A percentile compares a stretch with the other conserved stretches of the same genome.
These are phyloP conservation scores for Senna siamea DNA, from an alignment of 306 rosid species.

Conservation along the genomic window DNA sequence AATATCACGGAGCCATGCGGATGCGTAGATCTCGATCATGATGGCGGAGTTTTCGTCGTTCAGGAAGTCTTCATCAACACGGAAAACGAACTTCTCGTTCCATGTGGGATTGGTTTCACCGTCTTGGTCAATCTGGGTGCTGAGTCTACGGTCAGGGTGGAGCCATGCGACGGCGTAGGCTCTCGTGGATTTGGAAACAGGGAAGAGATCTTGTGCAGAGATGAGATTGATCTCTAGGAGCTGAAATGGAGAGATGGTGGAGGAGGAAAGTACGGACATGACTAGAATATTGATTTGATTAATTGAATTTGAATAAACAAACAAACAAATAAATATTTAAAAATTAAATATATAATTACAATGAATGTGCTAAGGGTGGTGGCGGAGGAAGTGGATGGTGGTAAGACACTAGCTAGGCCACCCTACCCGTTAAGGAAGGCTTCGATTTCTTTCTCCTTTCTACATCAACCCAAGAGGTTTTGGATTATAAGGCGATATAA, in stretches of 20 bases:
- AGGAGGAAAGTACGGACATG: constrained; percentile 11
- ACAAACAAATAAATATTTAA: no score
- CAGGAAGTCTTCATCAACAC: constrained; percentile 58
- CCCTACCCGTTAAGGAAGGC: not conserved
- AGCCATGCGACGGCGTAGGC: constrained; percentile 83
- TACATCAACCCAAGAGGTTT: not conserved
- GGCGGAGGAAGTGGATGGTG: not conserved
- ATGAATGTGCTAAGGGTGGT: not conserved
- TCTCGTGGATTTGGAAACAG: constrained; percentile 50
- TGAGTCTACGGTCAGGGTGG: constrained; percentile 56
- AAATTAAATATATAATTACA: not conserved
- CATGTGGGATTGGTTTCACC: constrained; percentile 72
- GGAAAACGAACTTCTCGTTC: constrained; percentile 85
- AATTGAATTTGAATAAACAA: no score
- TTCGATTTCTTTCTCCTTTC: no score
- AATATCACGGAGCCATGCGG: constrained; percentile 55
- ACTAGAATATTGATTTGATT: no score
- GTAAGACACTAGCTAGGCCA: constrained; percentile 6
- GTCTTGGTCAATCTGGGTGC: constrained; percentile 52
- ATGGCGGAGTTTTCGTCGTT: constrained; percentile 43
- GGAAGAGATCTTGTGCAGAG: constrained; percentile 62
- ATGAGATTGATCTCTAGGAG: constrained; percentile 72
- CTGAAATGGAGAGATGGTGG: constrained; percentile 35
- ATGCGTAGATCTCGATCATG: constrained; percentile 61
- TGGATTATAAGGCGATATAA: not conserved